Base-by-base conservation (phyloP, 176 grass and related monocot genomes). In the Microstegium vimineum region DNA sequence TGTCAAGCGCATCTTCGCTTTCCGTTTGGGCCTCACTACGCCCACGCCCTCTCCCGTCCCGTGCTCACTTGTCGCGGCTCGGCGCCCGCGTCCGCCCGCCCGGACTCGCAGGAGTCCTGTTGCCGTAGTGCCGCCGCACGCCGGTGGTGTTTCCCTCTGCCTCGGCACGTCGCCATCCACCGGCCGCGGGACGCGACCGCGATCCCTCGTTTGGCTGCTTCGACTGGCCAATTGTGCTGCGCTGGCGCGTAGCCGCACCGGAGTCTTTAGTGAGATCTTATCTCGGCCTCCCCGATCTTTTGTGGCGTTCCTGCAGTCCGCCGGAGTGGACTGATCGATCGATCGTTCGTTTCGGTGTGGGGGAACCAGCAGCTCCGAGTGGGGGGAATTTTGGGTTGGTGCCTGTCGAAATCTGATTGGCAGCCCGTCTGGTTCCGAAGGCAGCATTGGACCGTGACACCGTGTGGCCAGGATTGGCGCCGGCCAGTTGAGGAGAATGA, bases 1-100 rank as follows among this genome's bases (percentile, higher is more conserved):
- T 69, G 87, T 33, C 59, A 26, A 81, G 22, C 52, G 82, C 77
- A 70, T 85, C 71, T 81, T 71, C 76, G 82, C 87, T 71, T 85
- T 85, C 77, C 80, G 82, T 82, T 66, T 57, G 54, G 54, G 54
- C 66, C 52, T 82, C 82, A 79, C 75, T 78, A 69, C 51, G 51
- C 20, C 49, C 47, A 22, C 54, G 13, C 13, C 64, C 5, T 20
- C 3, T 0, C 4, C 17, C 17, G 5, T 20, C 27, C 20, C 11
- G 18, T 10, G 41, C n/a, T 11, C 52, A 57, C 28, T 62, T 75
- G 74, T 74, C 75, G 60, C 75, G 61, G 35, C 30, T 75, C 76
- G 69, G 36, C 38, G 54, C 14, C 26, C 41, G 45, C 22, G 8
- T 2, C 47, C 41, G 40, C 6, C 36, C 30, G 66, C 4, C 23